Conservation (phyloP, 306 rosid genomes). For the Ceratonia siliqua region DNA sequence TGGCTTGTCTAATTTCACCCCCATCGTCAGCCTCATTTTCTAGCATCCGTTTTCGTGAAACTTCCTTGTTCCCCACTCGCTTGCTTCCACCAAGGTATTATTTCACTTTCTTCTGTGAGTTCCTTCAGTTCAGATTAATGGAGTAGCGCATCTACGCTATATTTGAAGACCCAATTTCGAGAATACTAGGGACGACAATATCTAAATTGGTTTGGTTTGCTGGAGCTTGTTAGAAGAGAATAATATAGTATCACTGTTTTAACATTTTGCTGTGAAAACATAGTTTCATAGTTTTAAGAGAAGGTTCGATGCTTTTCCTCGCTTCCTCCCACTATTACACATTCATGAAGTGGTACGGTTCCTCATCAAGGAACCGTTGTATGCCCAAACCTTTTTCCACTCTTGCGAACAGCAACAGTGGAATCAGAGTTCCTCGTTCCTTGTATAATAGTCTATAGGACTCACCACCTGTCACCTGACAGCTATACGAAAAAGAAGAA, state of each 20-base stretch:
- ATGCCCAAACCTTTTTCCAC: not conserved
- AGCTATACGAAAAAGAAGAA: no score
- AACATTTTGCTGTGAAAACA: not conserved
- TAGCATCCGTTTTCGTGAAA: slow-evolving; percentile 16
- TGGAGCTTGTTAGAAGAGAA: not conserved
- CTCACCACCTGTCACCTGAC: no score
- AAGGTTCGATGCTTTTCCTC: not conserved
- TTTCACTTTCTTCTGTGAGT: slow-evolving; percentile 5
- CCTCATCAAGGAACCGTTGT: not conserved
- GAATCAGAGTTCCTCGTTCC: not conserved
- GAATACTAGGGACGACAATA: not conserved
- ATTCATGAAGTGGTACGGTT: not conserved
- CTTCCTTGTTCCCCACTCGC: slow-evolving; percentile 30
- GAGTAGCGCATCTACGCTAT: not conserved
- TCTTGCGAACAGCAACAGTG: not conserved
- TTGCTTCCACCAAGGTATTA: slow-evolving; percentile 25
- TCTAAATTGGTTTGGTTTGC: not conserved
- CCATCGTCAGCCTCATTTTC: slow-evolving; percentile 25
- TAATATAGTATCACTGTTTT: not conserved
- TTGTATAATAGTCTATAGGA: not conserved
- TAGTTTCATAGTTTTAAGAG: not conserved
- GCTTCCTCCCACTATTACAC: not conserved
- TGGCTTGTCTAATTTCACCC: slow-evolving; percentile 36
- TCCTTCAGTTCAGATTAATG: not conserved
- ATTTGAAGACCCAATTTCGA: not conserved